Percentiles rank a stretch among this genome's conserved stretches.
Conservation (phyloP, 2,329 filamentous ascomycete genomes). For the Hyphodiscus sp. region DNA sequence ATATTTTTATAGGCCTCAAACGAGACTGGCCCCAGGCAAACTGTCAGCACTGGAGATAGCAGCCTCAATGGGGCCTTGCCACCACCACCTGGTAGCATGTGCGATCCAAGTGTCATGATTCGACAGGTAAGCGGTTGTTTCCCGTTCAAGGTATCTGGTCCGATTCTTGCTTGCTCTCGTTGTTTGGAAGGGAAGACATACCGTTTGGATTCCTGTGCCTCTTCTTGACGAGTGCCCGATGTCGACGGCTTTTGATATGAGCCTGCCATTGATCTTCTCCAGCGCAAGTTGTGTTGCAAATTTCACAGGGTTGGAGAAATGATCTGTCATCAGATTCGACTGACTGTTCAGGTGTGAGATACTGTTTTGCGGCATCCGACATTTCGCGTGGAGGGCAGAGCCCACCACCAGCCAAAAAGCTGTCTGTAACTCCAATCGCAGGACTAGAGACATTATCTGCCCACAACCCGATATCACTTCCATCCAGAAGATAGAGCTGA, state of each 20-base stretch:
- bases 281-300: conserved; percentile 60
- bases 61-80: neutral
- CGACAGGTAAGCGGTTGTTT: neutral
- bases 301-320: conserved; percentile 56
- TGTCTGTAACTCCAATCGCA: conserved; percentile 53
- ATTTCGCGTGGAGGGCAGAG: conserved; percentile 45
- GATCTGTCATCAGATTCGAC: conserved; percentile 36
- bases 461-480: conserved; percentile 62
- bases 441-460: conserved; percentile 55
- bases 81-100: neutral
- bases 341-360: conserved; percentile 47
- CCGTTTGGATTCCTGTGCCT: conserved; percentile 14
- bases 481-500: conserved; percentile 73
- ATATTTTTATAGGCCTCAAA: too few relatives aligned
- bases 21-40: too few relatives aligned
- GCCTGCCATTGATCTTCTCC: conserved; percentile 46
- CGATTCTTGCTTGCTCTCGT: conserved; percentile 1
- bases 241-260: conserved; percentile 40
- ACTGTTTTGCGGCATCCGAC: conserved; percentile 47
- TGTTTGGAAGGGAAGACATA: conserved; percentile 10
- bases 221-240: conserved; percentile 30
- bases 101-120: neutral
- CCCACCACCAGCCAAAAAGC: conserved; percentile 54
- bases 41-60: too few relatives aligned
- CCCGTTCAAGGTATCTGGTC: neutral